Percentiles rank a stretch among this genome's conserved stretches.
Conservation (phyloP, 345 rosid species). For the Moricandia moricandioides region DNA sequence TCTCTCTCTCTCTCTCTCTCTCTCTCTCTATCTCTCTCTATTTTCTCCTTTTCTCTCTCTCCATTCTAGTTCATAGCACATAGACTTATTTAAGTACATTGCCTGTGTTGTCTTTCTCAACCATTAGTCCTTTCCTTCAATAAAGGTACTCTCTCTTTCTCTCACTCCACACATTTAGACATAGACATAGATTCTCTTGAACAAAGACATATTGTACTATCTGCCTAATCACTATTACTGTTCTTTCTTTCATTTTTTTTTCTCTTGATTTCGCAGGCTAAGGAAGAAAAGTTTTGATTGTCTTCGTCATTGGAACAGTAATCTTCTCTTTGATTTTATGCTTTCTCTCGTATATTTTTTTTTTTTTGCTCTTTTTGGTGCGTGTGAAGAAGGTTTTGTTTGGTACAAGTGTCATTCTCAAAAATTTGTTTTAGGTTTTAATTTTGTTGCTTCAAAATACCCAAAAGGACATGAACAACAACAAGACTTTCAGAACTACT, state of each 20-base stretch:
- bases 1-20: conserved; percentile 29
- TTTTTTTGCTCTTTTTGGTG: conserved; percentile 9
- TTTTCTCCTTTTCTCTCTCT: conserved; percentile 23
- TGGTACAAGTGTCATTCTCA: conserved; percentile 42
- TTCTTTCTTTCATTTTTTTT: not conserved
- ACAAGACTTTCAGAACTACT: conserved; percentile 24
- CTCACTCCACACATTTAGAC: conserved; percentile 32
- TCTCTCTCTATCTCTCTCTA: conserved; percentile 25
- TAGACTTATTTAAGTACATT: conserved; percentile 41
- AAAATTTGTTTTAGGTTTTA: conserved; percentile 27
- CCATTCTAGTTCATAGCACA: conserved; percentile 38
- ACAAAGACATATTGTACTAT: conserved; percentile 34
- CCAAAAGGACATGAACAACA: conserved; percentile 37
- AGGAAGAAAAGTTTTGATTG: conserved; percentile 18
- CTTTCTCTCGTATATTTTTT: conserved; percentile 1
- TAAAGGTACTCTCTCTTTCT: conserved; percentile 37
- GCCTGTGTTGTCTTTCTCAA: conserved; percentile 62
- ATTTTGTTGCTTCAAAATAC: conserved; percentile 17
- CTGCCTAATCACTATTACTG: conserved; percentile 24
- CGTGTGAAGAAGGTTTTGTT: conserved; percentile 21
- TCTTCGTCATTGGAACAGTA: conserved; percentile 37
- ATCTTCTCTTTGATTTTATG: conserved; percentile 21
- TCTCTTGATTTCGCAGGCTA: conserved; percentile 31
- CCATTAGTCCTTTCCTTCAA: conserved; percentile 37
- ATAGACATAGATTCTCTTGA: conserved; percentile 40